Evolutionary conservation across 768 basidiomycete genomes (phyloP), one percentile per base, ranked within the genome.

Genomic region (Leccinum subtestaceum): DNA sequence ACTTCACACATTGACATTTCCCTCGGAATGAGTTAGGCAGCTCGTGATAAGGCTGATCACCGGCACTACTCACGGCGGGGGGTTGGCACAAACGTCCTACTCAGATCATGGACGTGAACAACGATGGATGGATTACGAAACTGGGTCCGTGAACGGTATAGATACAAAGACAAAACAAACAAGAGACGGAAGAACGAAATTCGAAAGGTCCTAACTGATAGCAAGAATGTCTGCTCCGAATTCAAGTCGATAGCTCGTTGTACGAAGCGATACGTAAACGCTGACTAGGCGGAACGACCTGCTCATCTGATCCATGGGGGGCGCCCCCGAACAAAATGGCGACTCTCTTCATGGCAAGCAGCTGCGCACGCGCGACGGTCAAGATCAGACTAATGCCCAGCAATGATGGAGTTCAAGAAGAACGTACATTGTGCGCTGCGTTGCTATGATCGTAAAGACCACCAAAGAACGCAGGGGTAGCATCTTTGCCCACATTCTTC

Each of bases 401-500:
- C 1, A 13, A n/a, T n/a, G 0, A 2, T 21, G 3, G 1, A 5
- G 29, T n/a, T 2, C 17, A 31, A 77, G 8, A 43, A 43, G 40
- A 43, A 4, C 85, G 32, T 67, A 86, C 84, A 69, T 92, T 91
- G 74, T 92, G 89, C 5, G 91, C 88, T 40, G 88, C 87, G 67
- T 91, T 91, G 15, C 87, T 86, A 69, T 91, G 90, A 63, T 89
- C 89, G 67, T 91, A 91, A 4, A 93, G 84, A 63, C 89, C 89
- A 60, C 93, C 93, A 68, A 95, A 93, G 83, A 95, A 96, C 3
- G 92, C 91, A 0, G 90, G 88, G 6, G 92, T 92, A 4, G 89
- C 92, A 66, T 96, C 93, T 72, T 88, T 91, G 55, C 93, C 93
- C 63, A 95, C 89, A 72, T 87, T 84, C 75, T 89, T 88, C 68